Evolutionary conservation across 495 filamentous ascomycete species (phyloP), one percentile per base, ranked within the genome.

Genomic region (Aspergillus avenaceus): DNA sequence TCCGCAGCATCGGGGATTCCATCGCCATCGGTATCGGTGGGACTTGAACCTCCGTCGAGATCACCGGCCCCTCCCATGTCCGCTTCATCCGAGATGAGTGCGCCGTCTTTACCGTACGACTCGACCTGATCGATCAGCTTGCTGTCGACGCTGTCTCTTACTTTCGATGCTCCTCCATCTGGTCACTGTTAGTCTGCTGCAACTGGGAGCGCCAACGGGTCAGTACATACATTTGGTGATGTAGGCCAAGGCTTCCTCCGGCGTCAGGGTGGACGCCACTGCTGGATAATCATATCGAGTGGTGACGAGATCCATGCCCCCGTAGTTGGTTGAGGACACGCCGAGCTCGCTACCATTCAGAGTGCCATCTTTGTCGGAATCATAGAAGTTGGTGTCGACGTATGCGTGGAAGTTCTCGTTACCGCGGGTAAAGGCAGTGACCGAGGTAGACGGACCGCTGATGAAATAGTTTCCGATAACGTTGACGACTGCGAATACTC

Each of bases 401-500:
- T 58, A 58, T n/a, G 46, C 50, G 36, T 58, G 55, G 55, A 58
- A 58, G 45, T 58, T 53, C 12, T 13, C 54, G 21, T 52, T 57
- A 13, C 54, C 54, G 9, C 54, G 49, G 7, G 54, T 57, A 27
- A 57, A 57, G 1, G 54, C 54, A 13, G 49, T 57, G 32, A 53
- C 54, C 16, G 25, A 40, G 19, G 54, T 57, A 2, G 54, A 57
- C 14, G 54, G 49, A 1, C 54, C 49, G 45, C 54, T 57, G 22
- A 57, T 52, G 45, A 57, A 57, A 49, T 57, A 57, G 27, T 57
- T 57, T 14, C 54, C 54, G 25, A 57, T 50, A 41, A 57, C 47
- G 32, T 57, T 52, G 7, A 45, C 54, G 11, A 41, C 54, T 56
- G 31, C n/a, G 0, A 3, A 3, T n/a, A 48, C 18, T 8, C 13